phyloP scores from a whole-genome alignment of 2,329 filamentous ascomycete species.

The Periglandula ipomoeae region DNA sequence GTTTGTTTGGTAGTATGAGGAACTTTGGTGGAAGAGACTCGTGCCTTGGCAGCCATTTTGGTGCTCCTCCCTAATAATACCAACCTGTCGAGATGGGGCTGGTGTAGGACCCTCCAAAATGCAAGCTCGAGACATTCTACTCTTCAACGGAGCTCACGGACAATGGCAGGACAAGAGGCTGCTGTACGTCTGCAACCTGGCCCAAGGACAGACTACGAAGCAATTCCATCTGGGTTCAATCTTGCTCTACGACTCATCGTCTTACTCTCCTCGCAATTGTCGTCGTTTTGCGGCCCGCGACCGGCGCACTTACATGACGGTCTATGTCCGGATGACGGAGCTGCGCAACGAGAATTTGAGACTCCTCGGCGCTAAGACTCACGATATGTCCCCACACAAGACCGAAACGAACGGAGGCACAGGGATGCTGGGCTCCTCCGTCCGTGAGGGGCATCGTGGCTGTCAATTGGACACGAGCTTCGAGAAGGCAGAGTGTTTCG shows the following conservation, averaged over 20 bases:
- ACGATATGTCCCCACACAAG: conserved; percentile 1
- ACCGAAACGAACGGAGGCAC: neutral
- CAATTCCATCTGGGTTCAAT: no score
- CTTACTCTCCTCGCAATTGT: neutral
- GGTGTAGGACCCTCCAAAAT: no score
- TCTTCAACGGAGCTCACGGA: no score
- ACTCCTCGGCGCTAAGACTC: neutral
- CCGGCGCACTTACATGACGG: neutral
- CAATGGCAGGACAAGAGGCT: no score
- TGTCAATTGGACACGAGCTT: neutral
- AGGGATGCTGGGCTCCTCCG: neutral
- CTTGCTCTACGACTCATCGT: no score
- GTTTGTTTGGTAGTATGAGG: neutral
- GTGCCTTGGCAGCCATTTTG: neutral
- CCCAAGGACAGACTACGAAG: neutral
- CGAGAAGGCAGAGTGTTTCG: neutral
- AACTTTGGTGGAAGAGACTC: neutral
- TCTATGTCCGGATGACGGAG: neutral
- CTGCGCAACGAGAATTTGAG: neutral
- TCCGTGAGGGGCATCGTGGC: neutral
- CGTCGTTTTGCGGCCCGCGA: neutral
- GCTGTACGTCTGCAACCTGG: no score
- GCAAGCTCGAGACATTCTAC: no score
- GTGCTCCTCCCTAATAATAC: no score
- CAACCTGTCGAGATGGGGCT: neutral